Evolutionary conservation across 495 filamentous ascomycete species (phyloP).

Genomic region (Xylaria grammica): DNA sequence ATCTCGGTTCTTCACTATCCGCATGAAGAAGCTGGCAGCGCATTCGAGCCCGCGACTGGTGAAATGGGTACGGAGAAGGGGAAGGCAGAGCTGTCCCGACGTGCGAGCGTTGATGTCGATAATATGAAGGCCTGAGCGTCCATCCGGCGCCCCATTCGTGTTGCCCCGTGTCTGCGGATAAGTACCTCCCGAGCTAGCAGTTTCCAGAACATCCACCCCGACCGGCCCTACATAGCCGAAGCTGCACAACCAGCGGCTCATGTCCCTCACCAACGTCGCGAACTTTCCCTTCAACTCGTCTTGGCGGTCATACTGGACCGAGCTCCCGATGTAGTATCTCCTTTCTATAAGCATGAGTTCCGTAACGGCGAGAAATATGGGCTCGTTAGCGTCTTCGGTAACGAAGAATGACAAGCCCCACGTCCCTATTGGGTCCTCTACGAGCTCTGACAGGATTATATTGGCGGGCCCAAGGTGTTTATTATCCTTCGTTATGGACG

Average conservation of each 20-base stretch:
- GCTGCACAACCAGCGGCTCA: constrained; percentile 30
- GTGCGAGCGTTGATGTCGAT: constrained; percentile 45
- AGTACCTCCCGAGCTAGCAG: constrained; percentile 11
- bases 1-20: constrained; percentile 16
- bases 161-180: neutral
- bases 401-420: constrained; percentile 42
- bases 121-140: constrained; percentile 24
- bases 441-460: constrained; percentile 34
- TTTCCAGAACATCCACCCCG: constrained; percentile 40
- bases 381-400: constrained; percentile 15
- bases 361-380: constrained; percentile 36
- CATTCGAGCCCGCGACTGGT: constrained; percentile 27
- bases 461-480: constrained; percentile 30
- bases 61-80: constrained; percentile 35
- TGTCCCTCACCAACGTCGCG: constrained; percentile 23
- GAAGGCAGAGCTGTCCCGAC: constrained; percentile 35
- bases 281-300: constrained; percentile 30
- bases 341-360: constrained; percentile 36
- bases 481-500: constrained; percentile 33
- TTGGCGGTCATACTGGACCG: constrained; percentile 36
- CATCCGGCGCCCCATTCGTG: neutral
- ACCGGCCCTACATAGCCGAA: constrained; percentile 40
- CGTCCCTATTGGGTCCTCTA: constrained; percentile 31
- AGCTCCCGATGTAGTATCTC: constrained; percentile 39
- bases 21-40: constrained; percentile 32